Conservation (phyloP, 345 rosid genomes). For the Eucalyptus sideroxylon region DNA sequence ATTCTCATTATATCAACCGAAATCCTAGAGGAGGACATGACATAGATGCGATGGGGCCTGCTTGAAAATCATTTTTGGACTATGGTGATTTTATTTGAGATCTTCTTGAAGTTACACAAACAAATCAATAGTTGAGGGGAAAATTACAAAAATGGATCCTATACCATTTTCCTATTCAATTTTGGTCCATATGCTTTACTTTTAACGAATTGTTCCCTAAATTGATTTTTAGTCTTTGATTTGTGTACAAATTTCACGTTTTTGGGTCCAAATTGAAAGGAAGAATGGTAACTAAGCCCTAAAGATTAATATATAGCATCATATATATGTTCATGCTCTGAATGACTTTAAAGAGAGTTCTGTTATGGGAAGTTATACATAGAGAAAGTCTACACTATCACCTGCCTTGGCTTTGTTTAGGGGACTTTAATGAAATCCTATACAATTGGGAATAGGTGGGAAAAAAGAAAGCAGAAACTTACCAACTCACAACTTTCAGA, state of each 20-base stretch:
- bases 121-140: not conserved
- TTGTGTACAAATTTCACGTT: not conserved
- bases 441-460: too few relatives aligned
- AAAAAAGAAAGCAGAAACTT: too few relatives aligned
- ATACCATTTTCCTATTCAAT: not conserved
- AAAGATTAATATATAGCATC: not conserved
- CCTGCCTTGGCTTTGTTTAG: too few relatives aligned
- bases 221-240: not conserved
- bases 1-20: not conserved
- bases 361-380: too few relatives aligned
- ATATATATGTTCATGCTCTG: not conserved
- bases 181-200: not conserved
- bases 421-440: too few relatives aligned
- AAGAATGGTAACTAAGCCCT: not conserved
- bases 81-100: not conserved
- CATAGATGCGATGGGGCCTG: not conserved
- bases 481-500: too few relatives aligned
- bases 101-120: not conserved
- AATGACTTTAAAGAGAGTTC: too few relatives aligned
- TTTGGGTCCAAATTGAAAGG: not conserved
- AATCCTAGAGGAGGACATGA: not conserved
- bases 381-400: too few relatives aligned
- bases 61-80: not conserved
- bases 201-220: not conserved
- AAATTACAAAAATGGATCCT: not conserved